These are phyloP conservation scores for Globisporangium spinosum DNA, from an alignment of 352 stramenopile species.

Conservation along the genomic window DNA sequence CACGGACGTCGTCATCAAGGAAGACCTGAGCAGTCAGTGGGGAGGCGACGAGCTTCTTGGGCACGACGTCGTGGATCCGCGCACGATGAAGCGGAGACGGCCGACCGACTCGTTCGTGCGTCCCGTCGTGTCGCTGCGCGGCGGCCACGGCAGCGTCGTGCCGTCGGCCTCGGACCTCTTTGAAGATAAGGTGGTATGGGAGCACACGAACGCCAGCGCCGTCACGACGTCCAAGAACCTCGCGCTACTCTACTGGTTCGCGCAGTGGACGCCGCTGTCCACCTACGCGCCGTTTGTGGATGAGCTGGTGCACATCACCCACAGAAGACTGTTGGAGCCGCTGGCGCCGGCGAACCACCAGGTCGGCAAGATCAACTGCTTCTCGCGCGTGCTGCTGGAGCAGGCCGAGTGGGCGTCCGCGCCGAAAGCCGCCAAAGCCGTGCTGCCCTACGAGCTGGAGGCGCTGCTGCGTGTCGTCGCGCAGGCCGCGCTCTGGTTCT, in stretches of 20 bases:
- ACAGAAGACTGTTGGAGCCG: conserved; percentile 35
- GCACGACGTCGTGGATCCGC: neutral
- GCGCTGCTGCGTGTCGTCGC: conserved; percentile 35
- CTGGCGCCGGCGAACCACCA: conserved; percentile 14
- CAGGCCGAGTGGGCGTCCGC: conserved; percentile 23
- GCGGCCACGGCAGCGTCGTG: neutral
- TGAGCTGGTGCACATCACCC: conserved; percentile 41
- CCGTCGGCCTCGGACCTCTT: conserved; percentile 25
- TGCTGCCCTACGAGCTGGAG: conserved; percentile 33
- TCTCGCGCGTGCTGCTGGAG: conserved; percentile 39
- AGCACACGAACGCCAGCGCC: conserved; percentile 32
- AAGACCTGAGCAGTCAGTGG: conserved; percentile 8
- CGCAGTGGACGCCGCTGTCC: conserved; percentile 43
- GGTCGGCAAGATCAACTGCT: conserved; percentile 38
- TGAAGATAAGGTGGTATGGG: conserved; percentile 53
- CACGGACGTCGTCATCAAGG: neutral
- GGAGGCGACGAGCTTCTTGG: neutral
- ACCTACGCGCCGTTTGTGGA: conserved; percentile 42
- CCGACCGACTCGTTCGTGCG: conserved; percentile 19
- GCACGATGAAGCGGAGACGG: conserved; percentile 14
- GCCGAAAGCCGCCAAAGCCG: neutral
- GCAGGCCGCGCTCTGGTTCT: conserved; percentile 48
- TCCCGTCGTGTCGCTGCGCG: neutral
- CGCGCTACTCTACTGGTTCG: conserved; percentile 45
- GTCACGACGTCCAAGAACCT: conserved; percentile 62